Percentiles rank a stretch among this genome's conserved stretches.
Evolutionary conservation across 192 early-diverging fungal species (phyloP).

Genomic region (Backusella westeae): DNA sequence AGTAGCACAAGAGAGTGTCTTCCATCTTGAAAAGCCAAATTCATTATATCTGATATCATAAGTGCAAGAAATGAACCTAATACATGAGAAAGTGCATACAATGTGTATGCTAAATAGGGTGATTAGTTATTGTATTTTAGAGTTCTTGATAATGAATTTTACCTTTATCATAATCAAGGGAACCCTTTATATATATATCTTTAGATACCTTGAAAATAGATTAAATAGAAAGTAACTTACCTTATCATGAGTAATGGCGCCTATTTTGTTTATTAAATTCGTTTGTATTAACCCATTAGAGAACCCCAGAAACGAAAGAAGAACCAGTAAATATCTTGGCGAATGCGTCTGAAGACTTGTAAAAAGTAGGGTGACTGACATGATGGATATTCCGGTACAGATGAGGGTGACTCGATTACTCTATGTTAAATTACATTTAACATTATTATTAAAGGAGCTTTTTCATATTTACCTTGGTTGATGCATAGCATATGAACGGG

Average conservation of each 20-base stretch:
- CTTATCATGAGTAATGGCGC: background rate
- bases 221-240: background rate
- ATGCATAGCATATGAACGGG: background rate
- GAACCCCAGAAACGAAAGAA: background rate
- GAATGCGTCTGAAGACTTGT: background rate
- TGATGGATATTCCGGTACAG: background rate
- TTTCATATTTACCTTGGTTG: background rate
- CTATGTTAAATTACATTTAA: background rate
- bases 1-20: background rate
- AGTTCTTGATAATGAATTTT: background rate
- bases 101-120: background rate
- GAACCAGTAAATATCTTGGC: background rate
- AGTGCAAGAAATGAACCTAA: background rate
- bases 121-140: background rate
- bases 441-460: no score
- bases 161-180: background rate
- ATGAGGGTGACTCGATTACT: background rate
- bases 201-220: background rate
- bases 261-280: background rate
- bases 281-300: background rate
- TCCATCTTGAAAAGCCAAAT: background rate
- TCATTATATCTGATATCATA: background rate
- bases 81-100: background rate
- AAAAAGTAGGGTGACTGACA: background rate
- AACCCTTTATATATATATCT: background rate